Conservation (phyloP, 805 yeast species). For the Kodamaea jinghongensis region DNA sequence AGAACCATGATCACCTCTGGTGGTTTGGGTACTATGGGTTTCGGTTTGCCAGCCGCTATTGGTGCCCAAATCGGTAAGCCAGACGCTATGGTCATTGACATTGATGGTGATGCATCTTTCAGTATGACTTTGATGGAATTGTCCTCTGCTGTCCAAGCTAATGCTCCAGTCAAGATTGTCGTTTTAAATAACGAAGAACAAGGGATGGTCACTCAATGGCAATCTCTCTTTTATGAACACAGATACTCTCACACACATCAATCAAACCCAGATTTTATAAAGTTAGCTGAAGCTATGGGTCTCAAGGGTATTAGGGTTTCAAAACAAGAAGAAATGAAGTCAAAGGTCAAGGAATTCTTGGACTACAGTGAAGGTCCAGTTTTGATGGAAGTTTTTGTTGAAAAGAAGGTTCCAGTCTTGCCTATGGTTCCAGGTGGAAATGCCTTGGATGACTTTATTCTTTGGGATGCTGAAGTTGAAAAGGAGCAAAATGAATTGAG, state of each 20-base stretch:
- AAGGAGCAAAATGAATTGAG: slow-evolving; percentile 65
- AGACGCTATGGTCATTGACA: slow-evolving; percentile 90
- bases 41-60: slow-evolving; percentile 94
- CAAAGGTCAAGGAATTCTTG: slow-evolving; percentile 60
- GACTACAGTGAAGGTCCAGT: slow-evolving; percentile 77
- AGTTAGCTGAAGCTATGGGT: slow-evolving; percentile 93
- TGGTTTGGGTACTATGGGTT: slow-evolving; percentile 99
- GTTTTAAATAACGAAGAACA: slow-evolving; percentile 97
- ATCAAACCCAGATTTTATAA: slow-evolving; percentile 88
- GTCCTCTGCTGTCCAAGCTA: slow-evolving; percentile 91
- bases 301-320: slow-evolving; percentile 74
- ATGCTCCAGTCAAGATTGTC: slow-evolving; percentile 84
- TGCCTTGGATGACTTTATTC: slow-evolving; percentile 88
- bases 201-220: slow-evolving; percentile 99
- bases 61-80: slow-evolving; percentile 98
- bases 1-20: slow-evolving; percentile 96
- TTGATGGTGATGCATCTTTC: slow-evolving; percentile 99
- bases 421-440: slow-evolving; percentile 99
- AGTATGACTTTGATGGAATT: slow-evolving; percentile 95
- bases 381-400: slow-evolving; percentile 85
- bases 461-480: slow-evolving; percentile 81
- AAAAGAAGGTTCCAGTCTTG: slow-evolving; percentile 90
- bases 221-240: slow-evolving; percentile 93
- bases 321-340: slow-evolving; percentile 58
- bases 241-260: slow-evolving; percentile 99